Base-by-base conservation (phyloP, 1,284 basidiomycete species). In the Laetiporus sulphureus region DNA sequence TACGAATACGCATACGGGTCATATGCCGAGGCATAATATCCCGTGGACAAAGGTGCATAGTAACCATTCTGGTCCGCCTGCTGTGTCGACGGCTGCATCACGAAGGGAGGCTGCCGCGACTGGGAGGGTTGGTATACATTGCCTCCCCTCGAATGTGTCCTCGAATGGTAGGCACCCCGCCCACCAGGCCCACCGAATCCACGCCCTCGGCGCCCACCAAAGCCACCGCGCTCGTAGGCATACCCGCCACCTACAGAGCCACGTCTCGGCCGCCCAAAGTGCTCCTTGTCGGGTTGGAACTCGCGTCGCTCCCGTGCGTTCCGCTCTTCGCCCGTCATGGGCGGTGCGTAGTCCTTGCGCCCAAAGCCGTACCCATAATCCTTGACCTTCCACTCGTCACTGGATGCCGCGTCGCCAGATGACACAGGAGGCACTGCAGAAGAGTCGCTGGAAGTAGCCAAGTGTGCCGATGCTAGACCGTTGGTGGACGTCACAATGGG, bases 321-420 rank as follows among this genome's bases (percentile, higher is more conserved):
- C 4, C 33, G 38, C 13, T 32, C 38, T 6, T 37, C 40, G 13
- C 36, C 25, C 8, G 31, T 21, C 5, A 45, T 32, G 31, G 45
- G 38, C 5, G 38, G 43, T 0, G 45, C 38, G 27, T 16, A 22
- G 8, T 44, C 36, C 33, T 31, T 32, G 3, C 55, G 49, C 10
- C 49, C 46, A 22, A 56, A 54, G 4, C 57, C 55, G n/a, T 45
- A 54, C 19, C 56, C 80, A 45, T 68, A 83, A 53, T 84, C 71
- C 47, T 69, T 73, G 34, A 83, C 81, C 46, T 71, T 68, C 60
- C 71, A 75, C 12, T 73, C 72, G 41, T 72, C 71, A 21, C 21
- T 6, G 16, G 48, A 55, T 4, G 47, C 41, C 3, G 44, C 32
- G 29, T 50, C 42, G 21, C 44, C 24, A 34, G 45, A 32, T 32